Conservation (phyloP, 768 basidiomycete genomes). For the Naganishia vishniacii region DNA sequence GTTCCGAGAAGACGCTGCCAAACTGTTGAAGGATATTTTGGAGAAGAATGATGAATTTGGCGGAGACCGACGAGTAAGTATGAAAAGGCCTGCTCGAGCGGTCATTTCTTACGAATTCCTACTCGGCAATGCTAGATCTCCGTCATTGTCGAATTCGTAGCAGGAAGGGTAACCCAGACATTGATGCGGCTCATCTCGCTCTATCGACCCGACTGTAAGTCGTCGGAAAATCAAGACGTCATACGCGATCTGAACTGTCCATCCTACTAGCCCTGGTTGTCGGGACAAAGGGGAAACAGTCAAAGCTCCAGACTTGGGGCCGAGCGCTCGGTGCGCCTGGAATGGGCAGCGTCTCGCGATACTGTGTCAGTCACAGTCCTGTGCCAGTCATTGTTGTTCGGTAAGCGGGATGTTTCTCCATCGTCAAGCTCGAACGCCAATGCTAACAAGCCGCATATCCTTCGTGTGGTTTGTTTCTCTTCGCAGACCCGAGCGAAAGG, state of each 20-base stretch:
- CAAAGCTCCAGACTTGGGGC: conserved; percentile 57
- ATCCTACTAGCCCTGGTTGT: conserved; percentile 63
- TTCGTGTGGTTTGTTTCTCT: background rate
- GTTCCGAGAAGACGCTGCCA: conserved; percentile 73
- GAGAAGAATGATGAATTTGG: conserved; percentile 73
- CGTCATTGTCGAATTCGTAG: conserved; percentile 87
- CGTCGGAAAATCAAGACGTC: background rate
- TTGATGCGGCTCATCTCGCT: conserved; percentile 88
- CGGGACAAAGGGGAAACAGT: conserved; percentile 71
- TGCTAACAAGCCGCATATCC: too few relatives aligned
- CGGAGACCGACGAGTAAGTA: conserved; percentile 61
- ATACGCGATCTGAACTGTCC: background rate
- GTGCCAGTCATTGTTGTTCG: conserved; percentile 95
- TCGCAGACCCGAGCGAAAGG: conserved; percentile 66
- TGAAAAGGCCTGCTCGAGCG: too few relatives aligned
- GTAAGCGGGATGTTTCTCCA: conserved; percentile 29
- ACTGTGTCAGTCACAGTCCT: conserved; percentile 79
- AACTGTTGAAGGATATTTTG: conserved; percentile 72
- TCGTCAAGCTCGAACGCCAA: background rate
- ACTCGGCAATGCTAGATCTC: too few relatives aligned
- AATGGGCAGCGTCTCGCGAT: conserved; percentile 63
- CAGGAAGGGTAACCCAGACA: conserved; percentile 79
- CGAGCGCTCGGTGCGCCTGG: conserved; percentile 55
- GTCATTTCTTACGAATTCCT: too few relatives aligned
- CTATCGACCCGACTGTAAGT: conserved; percentile 45